Evolutionary conservation across 768 basidiomycete species (phyloP).

Genomic region (Lactarius trivialis): DNA sequence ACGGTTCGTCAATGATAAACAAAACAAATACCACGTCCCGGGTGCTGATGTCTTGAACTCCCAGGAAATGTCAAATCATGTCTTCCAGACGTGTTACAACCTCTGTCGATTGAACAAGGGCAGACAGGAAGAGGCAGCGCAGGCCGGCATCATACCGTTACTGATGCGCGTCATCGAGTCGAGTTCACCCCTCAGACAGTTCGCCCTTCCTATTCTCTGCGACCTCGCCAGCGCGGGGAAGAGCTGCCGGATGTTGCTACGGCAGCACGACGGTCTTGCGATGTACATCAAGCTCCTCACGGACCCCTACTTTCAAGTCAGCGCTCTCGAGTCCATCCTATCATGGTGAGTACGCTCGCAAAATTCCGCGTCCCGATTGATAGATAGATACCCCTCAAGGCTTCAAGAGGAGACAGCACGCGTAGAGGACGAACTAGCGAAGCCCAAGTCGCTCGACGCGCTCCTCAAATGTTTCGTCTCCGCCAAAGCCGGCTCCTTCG

Average conservation of each 20-base stretch:
- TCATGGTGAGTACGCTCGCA: conserved; percentile 59
- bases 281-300: conserved; percentile 74
- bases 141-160: conserved; percentile 90
- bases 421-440: conserved; percentile 83
- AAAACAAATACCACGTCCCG: background rate
- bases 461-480: conserved; percentile 75
- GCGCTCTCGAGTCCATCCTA: conserved; percentile 82
- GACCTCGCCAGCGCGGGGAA: conserved; percentile 95
- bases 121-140: conserved; percentile 94
- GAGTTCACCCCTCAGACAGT: conserved; percentile 91
- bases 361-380: no score
- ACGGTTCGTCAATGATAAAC: conserved; percentile 47
- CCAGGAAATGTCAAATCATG: conserved; percentile 94
- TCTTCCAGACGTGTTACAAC: conserved; percentile 96
- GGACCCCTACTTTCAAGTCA: conserved; percentile 89
- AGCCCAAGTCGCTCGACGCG: conserved; percentile 54
- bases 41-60: background rate
- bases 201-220: conserved; percentile 93
- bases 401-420: conserved; percentile 91
- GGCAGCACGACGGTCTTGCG: conserved; percentile 88
- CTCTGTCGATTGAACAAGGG: conserved; percentile 92
- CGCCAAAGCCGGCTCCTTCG: conserved; percentile 85
- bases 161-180: conserved; percentile 84
- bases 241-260: conserved; percentile 79
- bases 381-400: conserved; percentile 38